Base-by-base conservation (phyloP, 192 early-diverging fungal species). In the Linnemannia hyalina region DNA sequence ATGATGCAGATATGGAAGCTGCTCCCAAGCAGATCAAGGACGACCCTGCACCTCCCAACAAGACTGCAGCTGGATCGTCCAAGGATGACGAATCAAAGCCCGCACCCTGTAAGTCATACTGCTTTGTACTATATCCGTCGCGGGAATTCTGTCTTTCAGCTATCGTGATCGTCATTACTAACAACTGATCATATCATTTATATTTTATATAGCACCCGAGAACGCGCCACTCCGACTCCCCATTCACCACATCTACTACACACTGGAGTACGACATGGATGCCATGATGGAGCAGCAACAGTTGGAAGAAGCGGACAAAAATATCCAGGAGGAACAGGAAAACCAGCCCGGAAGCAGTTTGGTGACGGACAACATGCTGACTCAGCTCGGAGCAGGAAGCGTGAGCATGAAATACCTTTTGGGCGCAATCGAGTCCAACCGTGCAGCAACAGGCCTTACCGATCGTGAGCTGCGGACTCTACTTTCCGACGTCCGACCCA, bases 401-500 rank as follows among this genome's bases (percentile, higher is more conserved):
- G 29, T 83, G 10, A 78, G 73, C 40, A 91, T 92, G 78, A 91
- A 96, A 83, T 95, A 96, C 81, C 88, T 98, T 26, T 92, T 95
- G 32, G 91, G 94, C 77, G 93, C 93, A 13, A 95, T 98, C 52
- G 93, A 94, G 73, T 91, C 92, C 78, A 92, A 94, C 42, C 91
- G 95, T n/a, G 88, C 91, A 49, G 91, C 90, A 32, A 93, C 93
- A 18, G 89, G 83, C 40, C 82, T 96, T 78, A 89, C 93, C 42
- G 93, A 94, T 49, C 92, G 92, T 10, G 95, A 96, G 79, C 85
- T 98, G 68, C 92, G 93, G 78, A 91, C 92, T 42, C 85, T 98
- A 35, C 83, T 98, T 32, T 93, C 93, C 1, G 95, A 96, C 80
- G 92, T 97, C 20, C 92, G 94, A 41, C 95, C 96, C 35, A 93